phyloP scores from a whole-genome alignment of 257 asterid species.

The Catharanthus roseus region DNA sequence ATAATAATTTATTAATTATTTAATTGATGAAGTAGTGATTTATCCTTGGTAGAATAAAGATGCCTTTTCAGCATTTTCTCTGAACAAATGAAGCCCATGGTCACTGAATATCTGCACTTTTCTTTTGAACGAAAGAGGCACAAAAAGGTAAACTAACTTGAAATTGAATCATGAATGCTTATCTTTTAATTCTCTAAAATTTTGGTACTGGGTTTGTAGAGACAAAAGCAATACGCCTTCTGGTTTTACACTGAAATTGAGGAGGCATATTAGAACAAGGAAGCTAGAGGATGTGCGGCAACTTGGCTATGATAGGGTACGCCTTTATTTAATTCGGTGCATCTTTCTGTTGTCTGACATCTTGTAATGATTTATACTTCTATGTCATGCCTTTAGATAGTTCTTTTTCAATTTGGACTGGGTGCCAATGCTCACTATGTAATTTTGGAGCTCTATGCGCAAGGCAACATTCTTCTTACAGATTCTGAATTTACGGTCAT shows the following conservation, averaged over 20 bases:
- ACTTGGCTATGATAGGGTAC: slow-evolving; percentile 97
- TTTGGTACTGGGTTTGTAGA: slow-evolving; percentile 32
- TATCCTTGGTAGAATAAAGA: background rate
- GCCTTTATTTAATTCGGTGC: slow-evolving; percentile 12
- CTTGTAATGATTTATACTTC: slow-evolving; percentile 5
- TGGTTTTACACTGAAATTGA: slow-evolving; percentile 87
- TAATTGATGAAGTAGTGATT: background rate
- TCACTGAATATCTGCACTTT: background rate
- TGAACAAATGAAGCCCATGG: background rate
- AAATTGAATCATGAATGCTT: background rate
- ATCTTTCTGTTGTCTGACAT: background rate
- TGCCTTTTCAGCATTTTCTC: background rate
- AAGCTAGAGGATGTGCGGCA: slow-evolving; percentile 98
- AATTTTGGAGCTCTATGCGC: slow-evolving; percentile 93
- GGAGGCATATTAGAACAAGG: slow-evolving; percentile 93
- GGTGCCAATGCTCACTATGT: slow-evolving; percentile 85
- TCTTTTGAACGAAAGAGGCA: background rate
- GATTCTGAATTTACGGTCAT: slow-evolving; percentile 79
- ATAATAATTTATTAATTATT: background rate
- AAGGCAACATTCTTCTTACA: slow-evolving; percentile 91
- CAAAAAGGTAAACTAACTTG: background rate
- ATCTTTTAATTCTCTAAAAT: background rate
- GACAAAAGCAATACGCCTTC: slow-evolving; percentile 98
- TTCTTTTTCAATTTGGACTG: slow-evolving; percentile 89
- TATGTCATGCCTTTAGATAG: slow-evolving; percentile 45